Evolutionary conservation across 2,329 filamentous ascomycete species (phyloP).

Genomic region (Periconia digitata): DNA sequence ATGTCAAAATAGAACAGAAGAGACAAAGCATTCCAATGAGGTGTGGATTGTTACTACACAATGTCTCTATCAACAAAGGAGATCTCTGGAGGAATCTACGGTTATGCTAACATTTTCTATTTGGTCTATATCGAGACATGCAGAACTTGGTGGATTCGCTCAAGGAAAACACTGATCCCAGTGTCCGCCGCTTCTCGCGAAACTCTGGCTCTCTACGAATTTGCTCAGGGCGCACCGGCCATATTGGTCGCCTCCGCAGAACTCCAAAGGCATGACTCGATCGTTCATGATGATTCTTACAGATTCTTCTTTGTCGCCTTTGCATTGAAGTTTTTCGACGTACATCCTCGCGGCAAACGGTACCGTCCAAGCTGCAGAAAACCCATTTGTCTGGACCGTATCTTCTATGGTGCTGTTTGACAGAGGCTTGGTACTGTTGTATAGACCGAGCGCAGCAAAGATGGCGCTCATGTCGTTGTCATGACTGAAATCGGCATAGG

Average conservation of each 20-base stretch:
- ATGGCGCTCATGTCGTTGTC: slow-evolving; percentile 84
- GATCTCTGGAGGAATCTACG: too few species aligned
- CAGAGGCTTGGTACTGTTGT: slow-evolving; percentile 62
- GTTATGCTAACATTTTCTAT: neutral
- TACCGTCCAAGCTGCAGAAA: slow-evolving; percentile 75
- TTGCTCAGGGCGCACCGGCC: slow-evolving; percentile 70
- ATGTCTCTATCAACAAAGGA: neutral
- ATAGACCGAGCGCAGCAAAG: slow-evolving; percentile 76
- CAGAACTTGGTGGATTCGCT: neutral
- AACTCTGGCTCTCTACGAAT: slow-evolving; percentile 75
- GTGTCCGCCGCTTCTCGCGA: slow-evolving; percentile 69
- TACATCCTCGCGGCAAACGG: slow-evolving; percentile 82
- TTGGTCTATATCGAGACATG: neutral
- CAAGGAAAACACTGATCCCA: slow-evolving; percentile 65
- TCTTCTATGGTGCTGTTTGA: slow-evolving; percentile 51
- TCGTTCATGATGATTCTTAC: slow-evolving; percentile 85
- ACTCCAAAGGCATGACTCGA: slow-evolving; percentile 70
- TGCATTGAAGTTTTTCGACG: slow-evolving; percentile 82
- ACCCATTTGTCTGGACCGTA: slow-evolving; percentile 63
- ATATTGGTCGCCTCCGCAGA: slow-evolving; percentile 68
- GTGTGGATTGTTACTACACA: neutral
- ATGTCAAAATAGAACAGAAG: neutral
- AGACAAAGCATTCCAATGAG: neutral
- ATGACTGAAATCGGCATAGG: slow-evolving; percentile 91
- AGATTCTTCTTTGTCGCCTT: slow-evolving; percentile 61